Base-by-base conservation (phyloP, 2,329 filamentous ascomycete species). In the Talaromyces sp. region DNA sequence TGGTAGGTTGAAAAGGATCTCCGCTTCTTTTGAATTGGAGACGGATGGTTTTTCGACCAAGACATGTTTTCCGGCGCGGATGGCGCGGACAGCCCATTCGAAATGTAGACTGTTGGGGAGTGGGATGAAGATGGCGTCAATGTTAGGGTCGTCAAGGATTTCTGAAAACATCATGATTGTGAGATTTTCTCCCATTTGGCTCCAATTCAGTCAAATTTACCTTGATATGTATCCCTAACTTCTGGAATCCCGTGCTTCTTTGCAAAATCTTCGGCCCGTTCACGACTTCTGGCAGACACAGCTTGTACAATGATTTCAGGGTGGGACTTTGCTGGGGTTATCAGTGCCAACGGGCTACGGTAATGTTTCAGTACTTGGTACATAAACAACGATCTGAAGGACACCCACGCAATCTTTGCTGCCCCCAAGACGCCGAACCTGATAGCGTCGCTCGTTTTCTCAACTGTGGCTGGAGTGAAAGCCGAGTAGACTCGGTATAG, bases 301-400 rank as follows among this genome's bases (percentile, higher is more conserved):
- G 79, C 81, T 8, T 80, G 76, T 12, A 87, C 64, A 12, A 84
- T 74, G 14, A 86, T 80, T 42, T 84, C 82, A 0, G 83, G 75
- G 66, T 87, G 84, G 2, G 76, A 78, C 64, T 76, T 80, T 14
- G 83, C 83, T 0, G 84, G 83, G 2, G 64, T 68, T 39, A 86
- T 70, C 18, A 73, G 48, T 11, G 69, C 61, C 8, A 68, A 3
- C 0, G 67, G 39, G 70, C 72, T 52, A 63, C n/a, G n/a, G 12
- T n/a, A 14, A 50, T 50, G 3, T 50, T n/a, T n/a, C 14, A 50
- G 46, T 50, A n/a, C 5, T n/a, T 31, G 14, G 31, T n/a, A 16
- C 7, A 25, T 31, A n/a, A 3, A 2, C n/a, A n/a, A 50, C 28
- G 1, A 48, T 18, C n/a, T 44, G 3, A 21, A 44, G 40, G 4